These are phyloP conservation scores for Mortierella sp. DNA, from an alignment of 371 early-diverging fungal genomes.

Conservation along the genomic window DNA sequence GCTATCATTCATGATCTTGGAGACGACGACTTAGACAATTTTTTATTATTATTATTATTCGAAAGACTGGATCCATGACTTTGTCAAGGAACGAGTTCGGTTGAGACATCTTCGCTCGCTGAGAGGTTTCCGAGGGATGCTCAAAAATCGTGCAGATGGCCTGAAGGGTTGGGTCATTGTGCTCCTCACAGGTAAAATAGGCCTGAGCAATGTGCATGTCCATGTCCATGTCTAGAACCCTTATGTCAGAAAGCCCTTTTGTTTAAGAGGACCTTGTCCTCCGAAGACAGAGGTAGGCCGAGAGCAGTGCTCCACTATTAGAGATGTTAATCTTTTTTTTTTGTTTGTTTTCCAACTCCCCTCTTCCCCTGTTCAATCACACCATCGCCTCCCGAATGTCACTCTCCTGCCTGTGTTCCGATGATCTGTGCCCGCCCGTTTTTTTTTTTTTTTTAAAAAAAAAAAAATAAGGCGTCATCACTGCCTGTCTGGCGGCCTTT, in stretches of 20 bases:
- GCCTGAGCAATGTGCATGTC: background rate
- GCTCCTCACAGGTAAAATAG: conserved; percentile 37
- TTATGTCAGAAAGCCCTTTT: background rate
- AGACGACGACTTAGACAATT: background rate
- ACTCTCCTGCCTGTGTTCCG: background rate
- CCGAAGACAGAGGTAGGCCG: too few relatives aligned
- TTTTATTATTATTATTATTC: background rate
- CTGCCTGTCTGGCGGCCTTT: conserved; percentile 82
- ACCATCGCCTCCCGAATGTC: background rate
- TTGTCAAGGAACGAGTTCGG: conserved; percentile 87
- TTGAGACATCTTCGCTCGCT: conserved; percentile 69
- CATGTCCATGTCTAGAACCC: background rate
- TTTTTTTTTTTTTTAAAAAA: too few relatives aligned
- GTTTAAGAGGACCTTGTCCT: background rate
- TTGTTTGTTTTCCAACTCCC: background rate
- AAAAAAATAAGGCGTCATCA: conserved; percentile 66
- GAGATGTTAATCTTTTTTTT: too few relatives aligned
- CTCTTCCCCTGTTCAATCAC: background rate
- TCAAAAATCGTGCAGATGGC: conserved; percentile 54
- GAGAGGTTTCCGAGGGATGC: conserved; percentile 66
- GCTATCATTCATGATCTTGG: background rate
- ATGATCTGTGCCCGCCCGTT: background rate
- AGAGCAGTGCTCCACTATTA: too few relatives aligned
- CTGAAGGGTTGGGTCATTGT: conserved; percentile 51
- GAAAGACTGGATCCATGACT: conserved; percentile 93